These are phyloP conservation scores for Ustilago nuda DNA, from an alignment of 1,284 basidiomycete species.

Conservation along the genomic window DNA sequence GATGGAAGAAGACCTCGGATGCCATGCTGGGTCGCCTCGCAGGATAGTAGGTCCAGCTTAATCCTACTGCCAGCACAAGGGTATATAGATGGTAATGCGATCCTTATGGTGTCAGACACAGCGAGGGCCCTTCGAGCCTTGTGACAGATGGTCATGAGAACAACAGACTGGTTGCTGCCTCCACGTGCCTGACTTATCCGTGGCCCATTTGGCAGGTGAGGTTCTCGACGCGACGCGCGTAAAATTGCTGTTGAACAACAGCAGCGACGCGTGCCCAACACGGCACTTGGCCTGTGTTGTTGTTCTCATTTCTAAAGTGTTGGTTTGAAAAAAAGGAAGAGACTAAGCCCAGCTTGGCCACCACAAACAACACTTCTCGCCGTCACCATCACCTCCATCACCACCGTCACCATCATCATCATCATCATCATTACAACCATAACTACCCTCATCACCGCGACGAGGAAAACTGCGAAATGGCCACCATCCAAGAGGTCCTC, in stretches of 20 bases:
- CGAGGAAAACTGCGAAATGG: constrained; percentile 17
- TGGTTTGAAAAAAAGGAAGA: constrained; percentile 5
- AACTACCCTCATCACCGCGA: not conserved
- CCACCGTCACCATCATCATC: constrained; percentile 2
- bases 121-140: not conserved
- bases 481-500: constrained; percentile 47
- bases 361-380: constrained; percentile 11
- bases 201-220: not conserved
- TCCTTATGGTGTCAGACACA: not conserved
- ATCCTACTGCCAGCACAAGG: not conserved
- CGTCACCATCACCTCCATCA: constrained; percentile 1
- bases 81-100: not conserved
- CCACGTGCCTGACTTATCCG: constrained; percentile 2
- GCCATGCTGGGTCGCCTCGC: constrained; percentile 32
- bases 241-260: not conserved
- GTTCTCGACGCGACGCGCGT: constrained; percentile 17
- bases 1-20: constrained; percentile 49
- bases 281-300: constrained; percentile 33
- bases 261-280: constrained; percentile 14
- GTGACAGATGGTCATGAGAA: not conserved
- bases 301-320: constrained; percentile 22
- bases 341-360: not conserved
- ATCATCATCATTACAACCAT: constrained; percentile 4
- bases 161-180: not conserved
- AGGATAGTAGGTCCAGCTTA: not conserved